These are phyloP conservation scores for Starmerella sp. DNA, from an alignment of 805 yeast species.

Conservation along the genomic window DNA sequence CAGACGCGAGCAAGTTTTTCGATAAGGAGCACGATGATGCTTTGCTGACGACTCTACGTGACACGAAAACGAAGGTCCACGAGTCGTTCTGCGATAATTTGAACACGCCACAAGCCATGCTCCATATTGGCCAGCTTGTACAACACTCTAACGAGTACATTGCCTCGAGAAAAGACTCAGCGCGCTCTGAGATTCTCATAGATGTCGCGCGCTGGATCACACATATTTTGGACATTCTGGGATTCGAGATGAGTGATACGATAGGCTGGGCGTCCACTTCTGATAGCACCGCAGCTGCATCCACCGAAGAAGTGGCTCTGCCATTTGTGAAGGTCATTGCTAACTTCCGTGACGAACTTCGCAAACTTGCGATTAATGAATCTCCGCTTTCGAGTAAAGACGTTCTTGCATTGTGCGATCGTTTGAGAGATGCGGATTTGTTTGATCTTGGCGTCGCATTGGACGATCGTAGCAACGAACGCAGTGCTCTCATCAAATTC, in stretches of 20 bases:
- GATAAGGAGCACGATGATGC: slow-evolving; percentile 38
- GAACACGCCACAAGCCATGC: slow-evolving; percentile 64
- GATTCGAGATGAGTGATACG: slow-evolving; percentile 53
- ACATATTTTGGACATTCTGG: slow-evolving; percentile 57
- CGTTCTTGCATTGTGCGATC: slow-evolving; percentile 62
- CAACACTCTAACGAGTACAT: slow-evolving; percentile 65
- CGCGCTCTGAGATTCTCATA: slow-evolving; percentile 51
- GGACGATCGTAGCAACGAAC: slow-evolving; percentile 75
- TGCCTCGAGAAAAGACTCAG: slow-evolving; percentile 35
- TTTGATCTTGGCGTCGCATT: slow-evolving; percentile 67
- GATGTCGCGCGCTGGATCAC: slow-evolving; percentile 61
- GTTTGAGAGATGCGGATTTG: slow-evolving; percentile 59
- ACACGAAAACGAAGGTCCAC: slow-evolving; percentile 51
- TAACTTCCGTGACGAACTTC: slow-evolving; percentile 69
- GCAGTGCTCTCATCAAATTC: slow-evolving; percentile 74
- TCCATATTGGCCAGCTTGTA: slow-evolving; percentile 55
- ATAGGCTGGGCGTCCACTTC: slow-evolving; percentile 58
- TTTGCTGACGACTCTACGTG: slow-evolving; percentile 40
- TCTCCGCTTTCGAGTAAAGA: slow-evolving; percentile 35
- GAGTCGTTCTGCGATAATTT: slow-evolving; percentile 81
- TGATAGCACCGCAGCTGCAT: slow-evolving; percentile 15
- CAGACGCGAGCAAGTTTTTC: slow-evolving; percentile 47
- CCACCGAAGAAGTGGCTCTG: slow-evolving; percentile 54
- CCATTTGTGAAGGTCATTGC: slow-evolving; percentile 76
- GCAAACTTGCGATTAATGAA: slow-evolving; percentile 57